phyloP scores from a whole-genome alignment of 495 filamentous ascomycete species.

The Saxophila tyrrhenica region DNA sequence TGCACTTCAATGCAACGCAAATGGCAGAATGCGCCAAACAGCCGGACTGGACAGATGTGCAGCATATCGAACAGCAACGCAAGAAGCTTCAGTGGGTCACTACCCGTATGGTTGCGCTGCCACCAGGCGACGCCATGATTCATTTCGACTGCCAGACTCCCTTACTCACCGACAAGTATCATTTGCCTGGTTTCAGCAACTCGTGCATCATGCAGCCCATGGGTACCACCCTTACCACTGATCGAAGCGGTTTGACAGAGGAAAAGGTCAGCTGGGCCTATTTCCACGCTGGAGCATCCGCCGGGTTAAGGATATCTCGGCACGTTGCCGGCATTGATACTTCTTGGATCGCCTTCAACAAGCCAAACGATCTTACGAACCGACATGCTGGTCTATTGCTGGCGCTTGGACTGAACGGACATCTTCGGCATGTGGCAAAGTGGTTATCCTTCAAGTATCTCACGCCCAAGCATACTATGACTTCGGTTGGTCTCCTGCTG shows the following conservation, averaged over 20 bases:
- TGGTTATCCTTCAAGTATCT: slow-evolving; percentile 99
- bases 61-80: slow-evolving; percentile 89
- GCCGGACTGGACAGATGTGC: slow-evolving; percentile 68
- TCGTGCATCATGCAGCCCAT: slow-evolving; percentile 82
- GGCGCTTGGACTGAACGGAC: slow-evolving; percentile 88
- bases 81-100: slow-evolving; percentile 74
- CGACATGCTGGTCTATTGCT: slow-evolving; percentile 89
- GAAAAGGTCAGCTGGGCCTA: slow-evolving; percentile 97
- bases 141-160: slow-evolving; percentile 75
- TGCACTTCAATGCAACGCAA: slow-evolving; percentile 66
- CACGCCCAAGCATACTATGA: slow-evolving; percentile 97
- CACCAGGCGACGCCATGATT: slow-evolving; percentile 71
- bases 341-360: slow-evolving; percentile 97
- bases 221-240: slow-evolving; percentile 78
- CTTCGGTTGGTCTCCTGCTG: slow-evolving; percentile 85
- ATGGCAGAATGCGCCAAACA: slow-evolving; percentile 65
- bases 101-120: slow-evolving; percentile 74
- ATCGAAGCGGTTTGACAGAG: slow-evolving; percentile 71
- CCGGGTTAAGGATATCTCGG: slow-evolving; percentile 78
- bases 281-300: slow-evolving; percentile 89
- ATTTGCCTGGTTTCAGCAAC: slow-evolving; percentile 75
- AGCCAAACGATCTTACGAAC: slow-evolving; percentile 81
- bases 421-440: slow-evolving; percentile 83
- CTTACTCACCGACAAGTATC: slow-evolving; percentile 79
- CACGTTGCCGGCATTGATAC: slow-evolving; percentile 91